Conservation (phyloP, 129 eudicot genomes). For the Centella asiatica region DNA sequence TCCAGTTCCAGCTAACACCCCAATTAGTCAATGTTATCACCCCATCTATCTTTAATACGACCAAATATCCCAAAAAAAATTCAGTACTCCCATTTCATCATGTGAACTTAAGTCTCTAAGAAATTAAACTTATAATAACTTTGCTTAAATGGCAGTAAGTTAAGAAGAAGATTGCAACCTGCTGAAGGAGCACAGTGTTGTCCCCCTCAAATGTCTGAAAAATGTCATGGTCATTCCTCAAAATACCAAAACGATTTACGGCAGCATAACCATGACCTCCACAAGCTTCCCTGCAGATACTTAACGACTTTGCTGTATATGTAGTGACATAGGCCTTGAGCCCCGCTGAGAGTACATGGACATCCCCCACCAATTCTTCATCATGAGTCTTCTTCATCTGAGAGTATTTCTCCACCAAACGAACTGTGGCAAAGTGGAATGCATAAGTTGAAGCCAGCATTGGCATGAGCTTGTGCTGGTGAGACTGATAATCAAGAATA, state of each 20-base stretch:
- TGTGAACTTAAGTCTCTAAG: too few relatives aligned
- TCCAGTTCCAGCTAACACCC: too few relatives aligned
- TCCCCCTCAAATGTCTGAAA: slow-evolving; percentile 99
- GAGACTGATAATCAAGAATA: slow-evolving; percentile 89
- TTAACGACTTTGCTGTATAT: slow-evolving; percentile 68
- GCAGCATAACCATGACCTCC: slow-evolving; percentile 99
- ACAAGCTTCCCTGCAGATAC: slow-evolving; percentile 85
- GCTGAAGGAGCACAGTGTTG: slow-evolving; percentile 92
- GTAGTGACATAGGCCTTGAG: slow-evolving; percentile 85
- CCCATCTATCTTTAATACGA: too few relatives aligned
- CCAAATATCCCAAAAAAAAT: too few relatives aligned
- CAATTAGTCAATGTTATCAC: too few relatives aligned
- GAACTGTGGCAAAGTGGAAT: slow-evolving; percentile 72
- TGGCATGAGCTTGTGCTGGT: slow-evolving; percentile 91
- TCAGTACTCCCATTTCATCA: background rate
- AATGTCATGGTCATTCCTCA: slow-evolving; percentile 92
- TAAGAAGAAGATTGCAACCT: slow-evolving; percentile 36
- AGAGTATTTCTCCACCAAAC: slow-evolving; percentile 72
- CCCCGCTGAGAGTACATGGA: slow-evolving; percentile 91
- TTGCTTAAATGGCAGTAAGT: background rate
- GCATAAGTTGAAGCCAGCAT: slow-evolving; percentile 91
- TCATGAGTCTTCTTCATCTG: slow-evolving; percentile 90
- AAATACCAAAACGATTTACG: slow-evolving; percentile 84
- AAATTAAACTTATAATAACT: background rate
- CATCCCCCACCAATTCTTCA: slow-evolving; percentile 74